Evolutionary conservation across 2,329 filamentous ascomycete species (phyloP).

Genomic region (Alternaria incomplexa): DNA sequence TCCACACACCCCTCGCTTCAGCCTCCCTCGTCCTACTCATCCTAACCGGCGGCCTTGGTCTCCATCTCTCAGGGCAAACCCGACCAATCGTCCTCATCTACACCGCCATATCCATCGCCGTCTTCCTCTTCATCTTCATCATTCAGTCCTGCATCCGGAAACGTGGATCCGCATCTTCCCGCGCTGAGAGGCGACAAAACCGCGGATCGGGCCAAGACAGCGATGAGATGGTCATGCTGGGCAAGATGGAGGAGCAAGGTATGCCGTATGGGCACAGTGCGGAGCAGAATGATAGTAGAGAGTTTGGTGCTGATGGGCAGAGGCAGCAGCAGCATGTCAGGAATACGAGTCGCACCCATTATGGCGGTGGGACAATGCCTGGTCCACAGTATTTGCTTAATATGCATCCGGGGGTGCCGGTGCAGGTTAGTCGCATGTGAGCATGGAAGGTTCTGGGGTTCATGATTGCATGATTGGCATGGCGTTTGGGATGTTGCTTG

Average conservation of each 20-base stretch:
- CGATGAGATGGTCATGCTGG: slow-evolving; percentile 30
- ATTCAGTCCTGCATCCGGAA: slow-evolving; percentile 34
- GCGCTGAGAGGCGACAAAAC: slow-evolving; percentile 14
- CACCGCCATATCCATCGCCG: slow-evolving; percentile 30
- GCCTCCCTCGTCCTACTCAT: slow-evolving; percentile 34
- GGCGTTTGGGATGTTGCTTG: neutral
- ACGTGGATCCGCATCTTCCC: slow-evolving; percentile 33
- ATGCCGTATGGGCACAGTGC: slow-evolving; percentile 9
- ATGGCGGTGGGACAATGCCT: slow-evolving; percentile 43
- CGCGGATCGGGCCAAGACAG: slow-evolving; percentile 25
- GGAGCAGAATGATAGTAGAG: neutral
- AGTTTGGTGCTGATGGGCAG: slow-evolving; percentile 17
- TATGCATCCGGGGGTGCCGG: slow-evolving; percentile 48
- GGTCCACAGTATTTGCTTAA: slow-evolving; percentile 47
- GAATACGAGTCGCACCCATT: slow-evolving; percentile 6
- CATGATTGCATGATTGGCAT: slow-evolving; percentile 4
- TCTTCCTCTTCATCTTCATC: slow-evolving; percentile 28
- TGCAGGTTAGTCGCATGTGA: slow-evolving; percentile 28
- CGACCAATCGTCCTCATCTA: slow-evolving; percentile 37
- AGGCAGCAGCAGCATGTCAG: slow-evolving; percentile 3
- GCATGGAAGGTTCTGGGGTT: neutral
- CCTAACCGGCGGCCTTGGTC: slow-evolving; percentile 43
- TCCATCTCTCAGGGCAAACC: slow-evolving; percentile 33
- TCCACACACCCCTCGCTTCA: slow-evolving; percentile 53
- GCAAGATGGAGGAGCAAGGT: slow-evolving; percentile 19